phyloP scores from a whole-genome alignment of 202 grass and related monocot species.

The Hordeum pubiflorum region DNA sequence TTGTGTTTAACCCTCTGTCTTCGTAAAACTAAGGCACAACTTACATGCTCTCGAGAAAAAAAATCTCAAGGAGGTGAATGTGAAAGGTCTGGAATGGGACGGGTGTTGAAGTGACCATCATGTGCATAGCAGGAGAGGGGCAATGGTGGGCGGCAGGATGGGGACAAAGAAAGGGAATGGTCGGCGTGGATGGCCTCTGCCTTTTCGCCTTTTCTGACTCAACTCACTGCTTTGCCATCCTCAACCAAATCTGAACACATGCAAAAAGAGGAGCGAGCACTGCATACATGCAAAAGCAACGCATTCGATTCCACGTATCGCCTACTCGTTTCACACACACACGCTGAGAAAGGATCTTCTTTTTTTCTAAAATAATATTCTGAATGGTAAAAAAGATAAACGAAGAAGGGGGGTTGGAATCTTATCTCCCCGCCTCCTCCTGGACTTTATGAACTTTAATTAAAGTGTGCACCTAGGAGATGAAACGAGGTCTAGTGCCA shows the following conservation, averaged over 20 bases:
- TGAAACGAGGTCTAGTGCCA: not conserved
- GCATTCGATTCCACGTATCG: not conserved
- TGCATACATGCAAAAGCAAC: not conserved
- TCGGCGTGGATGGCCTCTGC: slow-evolving; percentile 29
- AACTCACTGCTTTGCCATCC: slow-evolving; percentile 6
- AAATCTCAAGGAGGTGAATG: no score
- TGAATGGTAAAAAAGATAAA: not conserved
- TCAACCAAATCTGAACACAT: not conserved
- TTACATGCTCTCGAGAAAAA: no score
- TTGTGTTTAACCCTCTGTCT: no score
- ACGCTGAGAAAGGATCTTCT: not conserved
- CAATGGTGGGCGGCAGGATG: slow-evolving; percentile 22
- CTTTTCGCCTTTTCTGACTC: slow-evolving; percentile 29
- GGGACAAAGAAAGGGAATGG: slow-evolving; percentile 24
- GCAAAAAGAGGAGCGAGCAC: not conserved
- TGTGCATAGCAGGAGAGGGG: slow-evolving; percentile 12
- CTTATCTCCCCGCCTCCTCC: slow-evolving; percentile 3
- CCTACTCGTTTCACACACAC: slow-evolving; percentile 12
- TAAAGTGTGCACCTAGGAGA: not conserved
- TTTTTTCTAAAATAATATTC: not conserved
- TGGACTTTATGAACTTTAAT: not conserved
- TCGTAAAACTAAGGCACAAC: no score
- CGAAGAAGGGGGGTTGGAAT: not conserved
- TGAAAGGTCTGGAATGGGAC: not conserved
- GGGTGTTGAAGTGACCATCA: not conserved